Percentiles rank a stretch among this genome's conserved stretches.
Conservation (phyloP, 371 early-diverging fungal genomes). For the Syncephalastrum contaminatum region DNA sequence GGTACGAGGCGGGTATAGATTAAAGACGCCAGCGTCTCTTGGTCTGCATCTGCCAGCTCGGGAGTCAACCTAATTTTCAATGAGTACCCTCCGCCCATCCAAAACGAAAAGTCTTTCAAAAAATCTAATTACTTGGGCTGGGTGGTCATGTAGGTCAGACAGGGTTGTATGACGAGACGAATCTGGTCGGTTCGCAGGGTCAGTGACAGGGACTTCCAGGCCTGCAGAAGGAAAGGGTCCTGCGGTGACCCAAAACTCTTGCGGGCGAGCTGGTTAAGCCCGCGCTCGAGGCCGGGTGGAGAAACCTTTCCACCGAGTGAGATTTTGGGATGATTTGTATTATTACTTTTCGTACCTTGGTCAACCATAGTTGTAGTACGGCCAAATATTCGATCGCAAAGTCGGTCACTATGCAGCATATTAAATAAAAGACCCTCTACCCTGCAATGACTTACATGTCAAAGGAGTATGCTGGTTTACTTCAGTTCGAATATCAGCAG, state of each 20-base stretch:
- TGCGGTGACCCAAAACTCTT: conserved; percentile 7
- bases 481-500: too few species aligned
- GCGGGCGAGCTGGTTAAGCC: conserved; percentile 1
- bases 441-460: neutral
- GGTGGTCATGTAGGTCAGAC: conserved; percentile 11
- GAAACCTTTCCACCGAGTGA: conserved; percentile 1
- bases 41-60: conserved; percentile 4
- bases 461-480: too few species aligned
- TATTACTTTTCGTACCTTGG: conserved; percentile 11
- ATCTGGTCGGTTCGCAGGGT: conserved; percentile 1
- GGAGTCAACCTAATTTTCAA: conserved; percentile 1
- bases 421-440: neutral
- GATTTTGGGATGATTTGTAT: neutral
- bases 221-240: conserved; percentile 3
- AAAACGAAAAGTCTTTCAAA: too few species aligned
- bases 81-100: neutral
- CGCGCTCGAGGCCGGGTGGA: neutral
- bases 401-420: neutral
- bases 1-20: too few species aligned
- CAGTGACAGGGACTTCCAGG: conserved; percentile 4
- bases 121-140: conserved; percentile 9
- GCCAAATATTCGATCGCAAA: conserved; percentile 1
- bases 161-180: conserved; percentile 8
- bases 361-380: conserved; percentile 16
- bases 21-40: neutral